Conservation (phyloP, 352 stramenopile genomes). For the Plasmopara muralis region DNA sequence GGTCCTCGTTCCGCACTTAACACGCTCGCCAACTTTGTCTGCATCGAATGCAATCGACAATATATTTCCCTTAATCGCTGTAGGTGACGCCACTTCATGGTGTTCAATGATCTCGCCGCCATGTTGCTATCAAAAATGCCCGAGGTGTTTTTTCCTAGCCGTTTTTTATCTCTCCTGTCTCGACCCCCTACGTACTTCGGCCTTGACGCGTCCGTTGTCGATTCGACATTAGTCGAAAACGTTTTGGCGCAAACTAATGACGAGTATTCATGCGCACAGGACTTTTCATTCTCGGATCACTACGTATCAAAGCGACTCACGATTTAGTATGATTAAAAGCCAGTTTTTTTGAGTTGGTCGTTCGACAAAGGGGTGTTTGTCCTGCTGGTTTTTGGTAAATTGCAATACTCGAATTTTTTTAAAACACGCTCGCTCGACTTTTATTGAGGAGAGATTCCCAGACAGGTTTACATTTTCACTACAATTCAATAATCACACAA, state of each 20-base stretch:
- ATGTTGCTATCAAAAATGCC: neutral
- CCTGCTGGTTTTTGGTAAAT: neutral
- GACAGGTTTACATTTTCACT: neutral
- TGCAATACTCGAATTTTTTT: neutral
- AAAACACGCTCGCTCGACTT: neutral
- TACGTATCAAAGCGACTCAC: neutral
- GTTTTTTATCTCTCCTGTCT: neutral
- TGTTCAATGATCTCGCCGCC: neutral
- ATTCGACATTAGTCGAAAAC: neutral
- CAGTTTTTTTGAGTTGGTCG: neutral
- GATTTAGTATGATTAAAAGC: neutral
- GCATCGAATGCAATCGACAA: neutral
- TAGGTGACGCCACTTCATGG: neutral
- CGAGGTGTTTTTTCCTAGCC: neutral
- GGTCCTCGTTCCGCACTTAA: neutral
- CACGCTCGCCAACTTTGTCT: neutral
- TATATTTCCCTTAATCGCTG: neutral
- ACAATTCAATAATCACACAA: neutral
- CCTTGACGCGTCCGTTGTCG: neutral
- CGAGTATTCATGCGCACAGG: neutral
- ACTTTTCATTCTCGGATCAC: neutral
- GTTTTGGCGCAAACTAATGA: neutral
- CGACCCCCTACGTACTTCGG: neutral
- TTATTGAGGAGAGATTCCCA: neutral
- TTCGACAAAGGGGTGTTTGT: neutral